phyloP scores from a whole-genome alignment of 2,329 filamentous ascomycete species.

The Colletotrichum godetiae region DNA sequence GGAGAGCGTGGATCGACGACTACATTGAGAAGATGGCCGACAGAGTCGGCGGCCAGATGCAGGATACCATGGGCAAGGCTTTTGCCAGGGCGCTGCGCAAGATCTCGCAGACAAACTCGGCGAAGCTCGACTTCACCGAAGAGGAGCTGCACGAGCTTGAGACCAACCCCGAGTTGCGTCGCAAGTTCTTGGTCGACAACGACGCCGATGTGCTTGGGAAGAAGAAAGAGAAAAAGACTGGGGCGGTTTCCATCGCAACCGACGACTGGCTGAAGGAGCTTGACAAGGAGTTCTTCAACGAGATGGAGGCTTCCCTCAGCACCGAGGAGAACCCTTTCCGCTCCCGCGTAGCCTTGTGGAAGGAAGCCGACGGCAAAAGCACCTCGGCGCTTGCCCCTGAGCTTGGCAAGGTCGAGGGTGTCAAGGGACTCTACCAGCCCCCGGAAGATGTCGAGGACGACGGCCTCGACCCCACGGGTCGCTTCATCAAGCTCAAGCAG shows the following conservation, averaged over 20 bases:
- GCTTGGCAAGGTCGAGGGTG: slow-evolving; percentile 65
- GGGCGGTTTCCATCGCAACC: not conserved
- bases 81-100: slow-evolving; percentile 54
- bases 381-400: slow-evolving; percentile 60
- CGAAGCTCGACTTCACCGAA: slow-evolving; percentile 66
- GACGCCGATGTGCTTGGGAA: slow-evolving; percentile 20
- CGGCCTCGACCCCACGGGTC: slow-evolving; percentile 61
- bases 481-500: slow-evolving; percentile 63
- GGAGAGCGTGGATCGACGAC: slow-evolving; percentile 71
- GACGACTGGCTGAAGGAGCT: slow-evolving; percentile 33
- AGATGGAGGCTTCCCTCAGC: slow-evolving; percentile 37
- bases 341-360: slow-evolving; percentile 48
- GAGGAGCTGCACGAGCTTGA: slow-evolving; percentile 57
- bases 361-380: slow-evolving; percentile 43
- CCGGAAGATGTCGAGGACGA: slow-evolving; percentile 61
- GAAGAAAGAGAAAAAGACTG: slow-evolving; percentile 15
- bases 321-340: slow-evolving; percentile 42
- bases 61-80: slow-evolving; percentile 53
- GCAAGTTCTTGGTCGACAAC: slow-evolving; percentile 49
- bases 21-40: slow-evolving; percentile 61
- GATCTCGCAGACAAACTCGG: slow-evolving; percentile 54
- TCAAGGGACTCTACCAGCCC: slow-evolving; percentile 62
- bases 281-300: slow-evolving; percentile 41
- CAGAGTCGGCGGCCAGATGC: slow-evolving; percentile 55
- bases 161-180: slow-evolving; percentile 51